A percentile compares a stretch with the other conserved stretches of the same genome.
Evolutionary conservation across 208 protist species (phyloP).

Genomic region (Novymonas esmeraldas): DNA sequence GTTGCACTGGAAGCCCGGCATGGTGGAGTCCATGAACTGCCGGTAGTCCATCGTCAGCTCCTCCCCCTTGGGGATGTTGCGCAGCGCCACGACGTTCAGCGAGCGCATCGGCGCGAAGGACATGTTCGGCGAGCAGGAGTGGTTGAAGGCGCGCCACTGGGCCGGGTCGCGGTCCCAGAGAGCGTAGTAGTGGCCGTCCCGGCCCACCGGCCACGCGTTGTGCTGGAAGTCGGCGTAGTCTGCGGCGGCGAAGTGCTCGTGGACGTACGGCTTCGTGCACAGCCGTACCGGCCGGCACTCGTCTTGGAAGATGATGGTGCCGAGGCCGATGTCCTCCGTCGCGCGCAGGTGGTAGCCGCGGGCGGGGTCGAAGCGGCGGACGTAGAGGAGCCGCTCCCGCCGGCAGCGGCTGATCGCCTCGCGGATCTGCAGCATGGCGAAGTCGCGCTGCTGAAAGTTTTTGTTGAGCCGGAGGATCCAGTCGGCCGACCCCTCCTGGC

Average conservation of each 20-base stretch:
- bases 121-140: slow-evolving; percentile 88
- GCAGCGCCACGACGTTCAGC: slow-evolving; percentile 72
- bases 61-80: slow-evolving; percentile 73
- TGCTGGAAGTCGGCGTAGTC: slow-evolving; percentile 68
- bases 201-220: slow-evolving; percentile 78
- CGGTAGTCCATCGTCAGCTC: slow-evolving; percentile 92
- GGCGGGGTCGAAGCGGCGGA: slow-evolving; percentile 48
- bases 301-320: slow-evolving; percentile 65
- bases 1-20: slow-evolving; percentile 73
- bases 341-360: slow-evolving; percentile 78
- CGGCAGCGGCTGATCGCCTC: slow-evolving; percentile 57
- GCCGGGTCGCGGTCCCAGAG: slow-evolving; percentile 78
- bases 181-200: slow-evolving; percentile 80
- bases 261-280: slow-evolving; percentile 80
- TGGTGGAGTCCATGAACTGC: slow-evolving; percentile 80
- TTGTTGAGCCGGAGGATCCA: slow-evolving; percentile 81
- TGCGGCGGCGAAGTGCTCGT: slow-evolving; percentile 38
- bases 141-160: slow-evolving; percentile 77
- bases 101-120: slow-evolving; percentile 59
- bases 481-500: slow-evolving; percentile 86
- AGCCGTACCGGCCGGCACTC: slow-evolving; percentile 69
- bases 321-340: slow-evolving; percentile 49
- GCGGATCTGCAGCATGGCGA: slow-evolving; percentile 78
- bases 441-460: slow-evolving; percentile 77
- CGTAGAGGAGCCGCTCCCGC: slow-evolving; percentile 49